phyloP scores from a whole-genome alignment of 1,284 basidiomycete species.

The Apiotrichum akiyoshidainum region DNA sequence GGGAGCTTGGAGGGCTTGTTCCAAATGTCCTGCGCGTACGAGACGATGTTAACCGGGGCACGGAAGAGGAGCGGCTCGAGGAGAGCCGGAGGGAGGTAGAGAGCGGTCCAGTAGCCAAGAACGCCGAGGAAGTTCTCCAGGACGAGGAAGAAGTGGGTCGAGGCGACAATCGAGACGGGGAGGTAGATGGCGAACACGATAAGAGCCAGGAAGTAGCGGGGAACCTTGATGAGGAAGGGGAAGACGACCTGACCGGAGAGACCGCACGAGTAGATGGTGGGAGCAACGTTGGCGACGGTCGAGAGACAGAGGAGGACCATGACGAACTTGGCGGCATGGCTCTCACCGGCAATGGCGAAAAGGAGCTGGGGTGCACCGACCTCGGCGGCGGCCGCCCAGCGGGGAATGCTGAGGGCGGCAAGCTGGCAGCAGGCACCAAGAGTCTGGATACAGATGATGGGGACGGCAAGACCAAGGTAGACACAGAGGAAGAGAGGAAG shows the following conservation, averaged over 20 bases:
- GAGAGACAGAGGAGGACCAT: conserved; percentile 61
- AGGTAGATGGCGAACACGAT: conserved; percentile 68
- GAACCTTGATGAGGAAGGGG: conserved; percentile 61
- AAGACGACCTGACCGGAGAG: conserved; percentile 74
- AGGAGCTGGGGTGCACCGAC: conserved; percentile 71
- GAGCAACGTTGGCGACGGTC: conserved; percentile 78
- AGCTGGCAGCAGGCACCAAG: conserved; percentile 62
- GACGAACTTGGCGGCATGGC: conserved; percentile 72
- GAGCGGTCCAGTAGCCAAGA: conserved; percentile 49
- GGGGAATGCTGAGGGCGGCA: conserved; percentile 59
- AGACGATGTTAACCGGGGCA: conserved; percentile 34
- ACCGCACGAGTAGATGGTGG: conserved; percentile 77
- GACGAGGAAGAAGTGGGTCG: conserved; percentile 41
- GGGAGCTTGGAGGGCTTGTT: conserved; percentile 43
- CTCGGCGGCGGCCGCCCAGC: conserved; percentile 61
- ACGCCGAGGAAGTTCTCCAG: conserved; percentile 48
- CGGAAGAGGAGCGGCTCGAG: conserved; percentile 48
- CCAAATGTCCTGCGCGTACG: conserved; percentile 45
- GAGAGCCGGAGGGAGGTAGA: conserved; percentile 47
- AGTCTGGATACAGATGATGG: conserved; percentile 64
- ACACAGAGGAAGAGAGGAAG: conserved; percentile 63
- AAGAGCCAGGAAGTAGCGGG: conserved; percentile 81
- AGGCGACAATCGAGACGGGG: conserved; percentile 48
- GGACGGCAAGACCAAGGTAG: conserved; percentile 69
- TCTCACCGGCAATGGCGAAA: conserved; percentile 63